Evolutionary conservation across 2,329 filamentous ascomycete genomes (phyloP), one percentile per base, ranked within the genome.

Genomic region (Nemania sp.): DNA sequence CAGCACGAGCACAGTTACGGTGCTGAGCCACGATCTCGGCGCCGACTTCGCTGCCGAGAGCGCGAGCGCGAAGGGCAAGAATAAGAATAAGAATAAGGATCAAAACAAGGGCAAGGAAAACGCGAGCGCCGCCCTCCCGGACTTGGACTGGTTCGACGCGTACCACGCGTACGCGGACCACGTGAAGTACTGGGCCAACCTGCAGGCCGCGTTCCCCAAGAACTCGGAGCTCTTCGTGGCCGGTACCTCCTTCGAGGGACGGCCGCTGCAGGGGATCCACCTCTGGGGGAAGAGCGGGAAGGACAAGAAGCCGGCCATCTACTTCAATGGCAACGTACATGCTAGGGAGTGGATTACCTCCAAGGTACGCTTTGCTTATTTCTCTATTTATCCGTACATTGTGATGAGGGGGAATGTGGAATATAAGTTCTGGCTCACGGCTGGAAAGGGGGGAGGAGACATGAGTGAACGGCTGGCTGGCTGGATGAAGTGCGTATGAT

Each of bases 251-350:
- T 74, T 76, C 20, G 70, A 81, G 54, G 80, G 80, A 1, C 75
- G 79, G 18, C 62, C 73, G 57, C 90, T 92, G 25, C 83, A 84
- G 17, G 90, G 87, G 17, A 77, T 85, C 45, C 82, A 83, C 68
- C 75, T 85, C 59, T 84, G 78, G 74, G 82, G 82, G n/a, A 75
- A 69, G 55, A 68, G 69, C 0, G 76, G 77, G 17, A 78, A 76
- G 65, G 76, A 78, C 34, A 74, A 70, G 46, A 81, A 80, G 71
- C 79, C 80, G 11, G 82, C 81, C 5, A 73, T 83, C 17, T 76
- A 82, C 59, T 79, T 80, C 66, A 80, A 84, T 65, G 79, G 80
- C 17, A 83, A 79, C 46, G 81, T 83, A 12, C 82, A 85, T 71
- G 80, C 81, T 15, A 71, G 82, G 39, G 81, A 84, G 71, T 84